phyloP scores from a whole-genome alignment of 371 early-diverging fungal genomes.

The Mortierella sp. region DNA sequence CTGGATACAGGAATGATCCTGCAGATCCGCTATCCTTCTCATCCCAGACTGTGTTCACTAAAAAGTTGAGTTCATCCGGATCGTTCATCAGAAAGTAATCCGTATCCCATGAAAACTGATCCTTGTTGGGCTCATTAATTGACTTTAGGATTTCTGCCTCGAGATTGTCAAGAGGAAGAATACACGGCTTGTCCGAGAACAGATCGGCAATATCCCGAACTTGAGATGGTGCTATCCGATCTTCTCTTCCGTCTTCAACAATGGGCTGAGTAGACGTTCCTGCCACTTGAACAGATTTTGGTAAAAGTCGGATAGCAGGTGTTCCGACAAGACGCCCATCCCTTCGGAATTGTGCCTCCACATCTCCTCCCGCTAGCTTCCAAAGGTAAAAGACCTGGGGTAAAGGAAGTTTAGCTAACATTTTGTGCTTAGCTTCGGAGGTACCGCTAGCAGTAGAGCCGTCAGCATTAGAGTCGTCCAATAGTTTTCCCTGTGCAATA shows the following conservation, averaged over 20 bases:
- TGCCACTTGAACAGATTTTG: slow-evolving; percentile 57
- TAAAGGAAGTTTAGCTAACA: slow-evolving; percentile 54
- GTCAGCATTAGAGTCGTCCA: too few species aligned
- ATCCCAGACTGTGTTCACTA: slow-evolving; percentile 54
- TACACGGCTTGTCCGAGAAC: slow-evolving; percentile 62
- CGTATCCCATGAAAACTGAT: slow-evolving; percentile 69
- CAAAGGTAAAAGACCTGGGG: slow-evolving; percentile 70
- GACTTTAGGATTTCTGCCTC: slow-evolving; percentile 57
- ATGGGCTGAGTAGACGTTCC: not conserved
- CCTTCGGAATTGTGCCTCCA: slow-evolving; percentile 66
- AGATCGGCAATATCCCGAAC: slow-evolving; percentile 56
- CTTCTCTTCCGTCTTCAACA: slow-evolving; percentile 56
- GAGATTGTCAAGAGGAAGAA: slow-evolving; percentile 66
- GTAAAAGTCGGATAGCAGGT: slow-evolving; percentile 70
- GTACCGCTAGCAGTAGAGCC: not conserved
- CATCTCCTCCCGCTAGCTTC: slow-evolving; percentile 75
- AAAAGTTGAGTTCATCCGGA: slow-evolving; percentile 72
- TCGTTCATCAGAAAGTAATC: slow-evolving; percentile 72
- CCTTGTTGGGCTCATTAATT: slow-evolving; percentile 57
- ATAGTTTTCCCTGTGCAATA: slow-evolving; percentile 4
- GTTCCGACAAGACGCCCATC: slow-evolving; percentile 65
- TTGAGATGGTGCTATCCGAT: slow-evolving; percentile 55
- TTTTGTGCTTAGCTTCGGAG: slow-evolving; percentile 7
- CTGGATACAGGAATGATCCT: slow-evolving; percentile 51
- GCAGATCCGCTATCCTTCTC: slow-evolving; percentile 40